Percentiles rank a stretch among this genome's conserved stretches.
Conservation (phyloP, 2,329 filamentous ascomycete species). For the Conoideocrella luteorostrata region DNA sequence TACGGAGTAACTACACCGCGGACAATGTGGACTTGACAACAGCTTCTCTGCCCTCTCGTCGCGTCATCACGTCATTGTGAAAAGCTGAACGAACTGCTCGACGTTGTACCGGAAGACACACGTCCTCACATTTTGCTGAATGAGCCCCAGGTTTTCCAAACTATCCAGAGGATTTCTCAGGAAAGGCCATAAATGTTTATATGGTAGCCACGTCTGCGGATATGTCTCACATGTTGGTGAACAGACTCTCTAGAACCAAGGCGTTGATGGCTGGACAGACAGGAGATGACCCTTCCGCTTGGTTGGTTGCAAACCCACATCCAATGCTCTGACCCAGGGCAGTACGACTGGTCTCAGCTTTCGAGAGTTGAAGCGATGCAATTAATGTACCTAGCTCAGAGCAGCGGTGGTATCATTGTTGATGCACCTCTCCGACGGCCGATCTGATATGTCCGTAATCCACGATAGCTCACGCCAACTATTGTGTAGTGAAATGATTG, state of each 20-base stretch:
- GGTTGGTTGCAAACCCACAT: constrained; percentile 61
- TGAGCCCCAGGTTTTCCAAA: constrained; percentile 40
- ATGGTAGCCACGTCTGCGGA: constrained; percentile 73
- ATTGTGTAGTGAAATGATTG: constrained; percentile 38
- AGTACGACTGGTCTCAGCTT: constrained; percentile 37
- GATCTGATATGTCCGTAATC: constrained; percentile 74
- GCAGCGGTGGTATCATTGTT: constrained; percentile 61
- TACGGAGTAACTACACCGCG: constrained; percentile 15
- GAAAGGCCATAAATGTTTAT: constrained; percentile 68
- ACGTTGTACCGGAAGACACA: constrained; percentile 40
- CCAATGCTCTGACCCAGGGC: constrained; percentile 74
- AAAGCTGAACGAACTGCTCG: constrained; percentile 41
- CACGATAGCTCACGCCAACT: constrained; percentile 57
- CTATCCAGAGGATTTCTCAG: constrained; percentile 58
- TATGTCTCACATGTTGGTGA: constrained; percentile 66
- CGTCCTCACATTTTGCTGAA: constrained; percentile 41
- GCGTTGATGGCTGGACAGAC: constrained; percentile 34
- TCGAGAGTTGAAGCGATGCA: constrained; percentile 23
- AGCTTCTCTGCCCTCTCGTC: constrained; percentile 35
- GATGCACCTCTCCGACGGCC: constrained; percentile 64
- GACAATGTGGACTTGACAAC: constrained; percentile 36
- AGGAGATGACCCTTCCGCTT: constrained; percentile 34
- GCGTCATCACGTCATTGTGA: constrained; percentile 50
- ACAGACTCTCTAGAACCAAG: constrained; percentile 70
- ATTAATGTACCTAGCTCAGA: constrained; percentile 51